Conservation (phyloP, 1,284 basidiomycete species). For the Wallemia mellicola region DNA sequence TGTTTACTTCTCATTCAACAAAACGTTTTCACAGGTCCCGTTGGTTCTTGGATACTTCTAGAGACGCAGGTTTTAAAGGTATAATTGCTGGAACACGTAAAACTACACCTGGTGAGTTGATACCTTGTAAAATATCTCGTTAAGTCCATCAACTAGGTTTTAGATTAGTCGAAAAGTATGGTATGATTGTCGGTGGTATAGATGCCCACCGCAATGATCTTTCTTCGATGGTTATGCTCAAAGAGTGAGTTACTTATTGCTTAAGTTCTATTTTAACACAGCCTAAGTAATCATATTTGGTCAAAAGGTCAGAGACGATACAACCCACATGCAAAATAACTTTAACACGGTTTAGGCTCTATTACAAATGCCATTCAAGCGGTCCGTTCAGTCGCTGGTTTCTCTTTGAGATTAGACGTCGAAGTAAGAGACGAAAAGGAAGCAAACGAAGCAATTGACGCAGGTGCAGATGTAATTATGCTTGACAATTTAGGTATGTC, state of each 20-base stretch:
- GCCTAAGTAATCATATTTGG: conserved; percentile 66
- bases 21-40: conserved; percentile 28
- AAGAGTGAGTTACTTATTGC: conserved; percentile 24
- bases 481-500: conserved; percentile 53
- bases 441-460: conserved; percentile 79
- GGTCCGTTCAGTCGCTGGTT: conserved; percentile 68
- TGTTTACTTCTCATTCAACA: conserved; percentile 3
- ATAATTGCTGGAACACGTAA: conserved; percentile 86
- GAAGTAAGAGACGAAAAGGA: conserved; percentile 70
- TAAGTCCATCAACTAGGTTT: conserved; percentile 27
- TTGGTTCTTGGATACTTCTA: conserved; percentile 47
- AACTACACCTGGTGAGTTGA: conserved; percentile 58
- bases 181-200: conserved; percentile 89
- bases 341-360: conserved; percentile 25
- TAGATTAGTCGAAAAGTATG: conserved; percentile 91
- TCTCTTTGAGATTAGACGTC: conserved; percentile 73
- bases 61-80: conserved; percentile 49
- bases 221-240: conserved; percentile 98
- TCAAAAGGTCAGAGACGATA: conserved; percentile 33
- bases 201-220: conserved; percentile 91
- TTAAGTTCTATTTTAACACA: neutral
- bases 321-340: neutral
- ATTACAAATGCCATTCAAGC: conserved; percentile 62
- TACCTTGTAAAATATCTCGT: neutral
- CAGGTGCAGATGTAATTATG: conserved; percentile 94